Conservation (phyloP, 257 asterid genomes). For the Gardenia jasminoides region DNA sequence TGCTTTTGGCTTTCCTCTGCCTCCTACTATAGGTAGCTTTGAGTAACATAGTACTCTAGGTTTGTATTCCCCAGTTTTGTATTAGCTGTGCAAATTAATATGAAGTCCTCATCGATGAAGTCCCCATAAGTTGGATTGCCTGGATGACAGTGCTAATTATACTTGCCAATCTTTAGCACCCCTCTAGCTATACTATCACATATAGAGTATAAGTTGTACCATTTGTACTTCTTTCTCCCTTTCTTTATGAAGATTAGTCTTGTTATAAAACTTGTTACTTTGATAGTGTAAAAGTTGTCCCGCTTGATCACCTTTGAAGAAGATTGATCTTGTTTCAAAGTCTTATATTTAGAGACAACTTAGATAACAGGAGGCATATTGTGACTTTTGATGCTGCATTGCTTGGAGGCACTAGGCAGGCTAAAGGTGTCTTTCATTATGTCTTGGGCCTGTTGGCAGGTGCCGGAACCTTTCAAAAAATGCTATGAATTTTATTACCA, state of each 20-base stretch:
- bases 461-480: no score
- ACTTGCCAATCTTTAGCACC: background rate
- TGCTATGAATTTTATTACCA: no score
- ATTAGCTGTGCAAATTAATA: background rate
- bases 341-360: background rate
- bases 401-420: no score
- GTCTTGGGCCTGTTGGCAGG: no score
- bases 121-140: background rate
- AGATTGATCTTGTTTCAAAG: background rate
- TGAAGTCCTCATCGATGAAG: background rate
- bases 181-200: background rate
- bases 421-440: no score
- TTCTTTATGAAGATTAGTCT: background rate
- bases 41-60: background rate
- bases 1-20: background rate
- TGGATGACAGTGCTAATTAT: background rate
- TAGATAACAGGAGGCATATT: background rate
- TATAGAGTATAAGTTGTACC: no score
- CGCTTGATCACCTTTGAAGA: background rate
- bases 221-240: no score
- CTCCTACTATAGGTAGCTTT: background rate
- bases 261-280: background rate
- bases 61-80: slow-evolving; percentile 3
- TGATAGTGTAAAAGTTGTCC: no score
- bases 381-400: no score